Conservation (phyloP, 768 basidiomycete genomes). For the Suillus placidus region DNA sequence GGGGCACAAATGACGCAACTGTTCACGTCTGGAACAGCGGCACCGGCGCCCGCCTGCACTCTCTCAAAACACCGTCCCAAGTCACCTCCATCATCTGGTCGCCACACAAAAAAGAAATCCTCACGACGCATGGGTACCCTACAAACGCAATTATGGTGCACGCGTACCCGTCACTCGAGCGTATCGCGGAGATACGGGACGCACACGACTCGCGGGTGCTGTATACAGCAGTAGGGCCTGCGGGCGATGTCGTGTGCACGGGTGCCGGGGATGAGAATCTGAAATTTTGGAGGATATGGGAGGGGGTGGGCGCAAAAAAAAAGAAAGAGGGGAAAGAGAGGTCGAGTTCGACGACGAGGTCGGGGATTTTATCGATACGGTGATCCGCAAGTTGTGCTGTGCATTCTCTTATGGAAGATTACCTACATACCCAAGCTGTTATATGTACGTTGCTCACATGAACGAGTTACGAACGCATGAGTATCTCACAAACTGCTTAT, state of each 20-base stretch:
- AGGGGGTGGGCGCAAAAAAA: conserved; percentile 47
- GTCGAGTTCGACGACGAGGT: conserved; percentile 24
- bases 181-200: conserved; percentile 83
- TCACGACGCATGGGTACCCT: conserved; percentile 95
- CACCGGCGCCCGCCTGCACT: conserved; percentile 89
- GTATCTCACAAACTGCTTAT: background rate
- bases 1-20: conserved; percentile 92
- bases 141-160: conserved; percentile 83
- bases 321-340: conserved; percentile 39
- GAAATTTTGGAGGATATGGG: conserved; percentile 95
- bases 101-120: conserved; percentile 83
- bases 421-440: background rate
- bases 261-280: conserved; percentile 95
- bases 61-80: conserved; percentile 85
- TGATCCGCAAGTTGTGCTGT: conserved; percentile 18
- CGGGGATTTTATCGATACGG: conserved; percentile 41
- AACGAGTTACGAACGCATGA: background rate
- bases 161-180: conserved; percentile 67
- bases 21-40: conserved; percentile 91
- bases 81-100: conserved; percentile 91
- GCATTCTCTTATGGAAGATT: background rate
- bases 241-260: conserved; percentile 89
- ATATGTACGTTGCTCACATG: background rate
- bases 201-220: conserved; percentile 93
- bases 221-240: conserved; percentile 82